Conservation (phyloP, 805 yeast genomes). For the Maudiozyma barnettii region DNA sequence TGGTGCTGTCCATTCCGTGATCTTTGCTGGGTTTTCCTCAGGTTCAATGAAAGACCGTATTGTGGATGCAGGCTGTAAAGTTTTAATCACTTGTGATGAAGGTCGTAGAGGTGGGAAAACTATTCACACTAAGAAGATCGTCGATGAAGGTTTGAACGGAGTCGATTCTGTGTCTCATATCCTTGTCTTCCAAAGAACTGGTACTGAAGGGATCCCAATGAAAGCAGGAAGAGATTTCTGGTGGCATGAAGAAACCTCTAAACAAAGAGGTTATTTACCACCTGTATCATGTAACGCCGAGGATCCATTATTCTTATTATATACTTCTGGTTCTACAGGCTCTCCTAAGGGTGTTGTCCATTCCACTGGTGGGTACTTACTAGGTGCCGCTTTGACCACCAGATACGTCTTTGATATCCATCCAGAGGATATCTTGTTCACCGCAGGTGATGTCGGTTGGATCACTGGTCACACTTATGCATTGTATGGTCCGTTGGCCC, state of each 20-base stretch:
- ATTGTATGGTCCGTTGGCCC: slow-evolving; percentile 80
- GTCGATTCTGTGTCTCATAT: slow-evolving; percentile 72
- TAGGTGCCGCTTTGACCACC: slow-evolving; percentile 87
- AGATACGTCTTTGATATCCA: slow-evolving; percentile 91
- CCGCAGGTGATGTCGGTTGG: slow-evolving; percentile 99
- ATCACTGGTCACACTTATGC: slow-evolving; percentile 97
- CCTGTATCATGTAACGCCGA: slow-evolving; percentile 83
- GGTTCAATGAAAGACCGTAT: slow-evolving; percentile 89
- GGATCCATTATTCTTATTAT: slow-evolving; percentile 90
- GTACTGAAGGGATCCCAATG: slow-evolving; percentile 62
- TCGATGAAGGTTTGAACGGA: slow-evolving; percentile 80
- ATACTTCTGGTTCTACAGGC: slow-evolving; percentile 97
- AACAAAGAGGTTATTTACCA: slow-evolving; percentile 77
- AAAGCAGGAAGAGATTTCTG: slow-evolving; percentile 75
- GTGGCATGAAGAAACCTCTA: slow-evolving; percentile 88
- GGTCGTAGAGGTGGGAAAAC: slow-evolving; percentile 93
- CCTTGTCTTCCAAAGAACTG: slow-evolving; percentile 83
- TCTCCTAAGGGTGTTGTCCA: slow-evolving; percentile 98
- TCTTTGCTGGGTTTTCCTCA: slow-evolving; percentile 93
- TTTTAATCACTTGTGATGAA: slow-evolving; percentile 90
- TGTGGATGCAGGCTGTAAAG: slow-evolving; percentile 73
- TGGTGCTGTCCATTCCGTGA: slow-evolving; percentile 94
- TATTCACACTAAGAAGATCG: slow-evolving; percentile 85
- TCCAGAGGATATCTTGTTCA: slow-evolving; percentile 77
- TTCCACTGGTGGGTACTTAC: slow-evolving; percentile 85